Evolutionary conservation across 2,329 filamentous ascomycete species (phyloP), one percentile per base, ranked within the genome.

Genomic region (Fusarium oligoseptatum): DNA sequence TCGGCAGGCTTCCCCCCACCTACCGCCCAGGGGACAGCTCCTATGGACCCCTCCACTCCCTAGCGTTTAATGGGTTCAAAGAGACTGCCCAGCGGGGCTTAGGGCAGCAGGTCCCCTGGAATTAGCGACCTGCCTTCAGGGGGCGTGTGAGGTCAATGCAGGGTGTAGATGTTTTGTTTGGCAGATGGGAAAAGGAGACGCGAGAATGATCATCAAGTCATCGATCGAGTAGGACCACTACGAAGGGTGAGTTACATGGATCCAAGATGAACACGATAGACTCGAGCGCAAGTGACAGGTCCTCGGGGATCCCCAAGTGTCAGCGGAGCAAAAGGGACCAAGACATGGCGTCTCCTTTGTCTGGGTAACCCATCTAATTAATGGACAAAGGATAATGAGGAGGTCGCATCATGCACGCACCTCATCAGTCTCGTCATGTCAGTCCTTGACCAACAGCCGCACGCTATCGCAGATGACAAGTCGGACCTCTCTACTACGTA

Each of bases 41-140:
- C 43, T 24, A 37, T 15, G 32, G 60, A 45, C 22, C 34, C 34
- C 56, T 24, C 56, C 56, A 29, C 56, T 39, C 56, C 22, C 56
- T 36, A 60, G 56, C 56, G 36, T 36, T 55, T 32, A 55, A 22
- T 58, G 20, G 34, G 60, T 34, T 34, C 60, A 62, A 20, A n/a
- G 60, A 32, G 39, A 34, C 11, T 48, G 60, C 60, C 60, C 60
- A 63, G 45, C 22, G 60, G 32, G 60, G 60, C 60, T 52, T 63
- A 63, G 45, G 60, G 60, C 60, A 55, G 43, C 43, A 63, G 60
- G 43, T 55, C 45, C 60, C 60, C 60, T 63, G 60, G 60, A 55
- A 63, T 39, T 63, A 63, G 60, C 60, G 45, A 39, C 27, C 43
- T 24, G 15, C 24, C 20, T 63, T 63, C 60, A 63, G 45, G 60